Evolutionary conservation across 306 rosid genomes (phyloP), one percentile per base, ranked within the genome.

Genomic region (Echinosophora koreensis): DNA sequence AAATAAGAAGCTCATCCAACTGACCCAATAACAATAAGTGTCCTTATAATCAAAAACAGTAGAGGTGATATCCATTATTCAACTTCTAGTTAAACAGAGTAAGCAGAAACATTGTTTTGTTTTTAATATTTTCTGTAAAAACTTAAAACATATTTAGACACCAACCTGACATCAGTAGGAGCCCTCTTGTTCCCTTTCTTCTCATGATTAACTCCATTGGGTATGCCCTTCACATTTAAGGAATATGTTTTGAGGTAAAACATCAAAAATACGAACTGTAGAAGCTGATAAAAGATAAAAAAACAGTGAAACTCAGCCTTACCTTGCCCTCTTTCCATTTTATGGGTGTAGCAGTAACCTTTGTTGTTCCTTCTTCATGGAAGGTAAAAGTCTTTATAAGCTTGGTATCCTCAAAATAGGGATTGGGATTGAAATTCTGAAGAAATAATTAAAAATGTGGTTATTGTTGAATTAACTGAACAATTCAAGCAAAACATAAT

Each of bases 241-340:
- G 34, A 44, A 72, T 14, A 66, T 16, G 27, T 52, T 51, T 35
- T 6, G 38, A 39, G n/a, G 13, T 10, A 44, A 59, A 9, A 49
- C 73, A 35, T 16, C 32, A 11, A 64, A 39, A 17, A 56, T 11
- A n/a, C 6, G 10, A 37, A 5, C 8, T n/a, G 59, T 2, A 65
- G 44, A 54, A 50, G 7, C 18, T 50, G 6, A 54, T 46, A 38
- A 12, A 7, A 6, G 2, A n/a, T 14, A 38, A 60, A 32, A 32
- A 13, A 18, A 70, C 17, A 17, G 32, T 0, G 15, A 68, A 42
- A 57, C 22, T 37, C 35, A 27, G 66, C 44, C 83, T 81, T 82
- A 90, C 98, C 92, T 88, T 88, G 73, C 96, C 99, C 81, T 95
- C 97, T 81, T 88, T 95, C 99, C 99, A 95, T 77, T 86, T 89